A percentile compares a stretch with the other conserved stretches of the same genome.
These are phyloP conservation scores for Phytopythium kandeliae DNA, from an alignment of 352 stramenopile species.

Conservation along the genomic window DNA sequence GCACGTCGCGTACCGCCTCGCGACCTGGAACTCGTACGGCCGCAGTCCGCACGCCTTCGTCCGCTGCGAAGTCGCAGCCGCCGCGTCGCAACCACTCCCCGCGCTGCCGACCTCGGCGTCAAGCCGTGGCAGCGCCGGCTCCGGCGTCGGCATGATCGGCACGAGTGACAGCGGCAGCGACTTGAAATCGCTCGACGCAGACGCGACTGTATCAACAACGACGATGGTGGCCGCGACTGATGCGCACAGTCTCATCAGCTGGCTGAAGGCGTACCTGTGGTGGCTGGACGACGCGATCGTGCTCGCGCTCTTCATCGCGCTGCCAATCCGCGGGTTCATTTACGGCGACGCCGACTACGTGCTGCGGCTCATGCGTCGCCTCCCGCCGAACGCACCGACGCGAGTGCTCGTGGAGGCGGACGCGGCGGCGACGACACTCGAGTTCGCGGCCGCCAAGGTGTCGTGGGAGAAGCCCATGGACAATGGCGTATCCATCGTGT, in stretches of 20 bases:
- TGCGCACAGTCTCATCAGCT: constrained; percentile 19
- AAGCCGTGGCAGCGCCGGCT: background rate
- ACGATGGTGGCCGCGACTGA: constrained; percentile 10
- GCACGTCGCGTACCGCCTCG: constrained; percentile 67
- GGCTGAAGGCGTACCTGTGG: constrained; percentile 73
- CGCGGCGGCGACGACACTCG: constrained; percentile 43
- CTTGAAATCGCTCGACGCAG: background rate
- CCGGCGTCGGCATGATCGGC: background rate
- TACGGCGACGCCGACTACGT: constrained; percentile 79
- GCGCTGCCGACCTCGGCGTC: constrained; percentile 5
- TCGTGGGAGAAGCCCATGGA: constrained; percentile 77
- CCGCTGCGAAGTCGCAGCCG: constrained; percentile 34
- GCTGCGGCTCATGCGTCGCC: constrained; percentile 50
- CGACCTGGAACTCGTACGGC: constrained; percentile 82
- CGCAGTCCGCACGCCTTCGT: constrained; percentile 55
- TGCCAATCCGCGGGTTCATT: constrained; percentile 77
- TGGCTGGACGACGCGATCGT: constrained; percentile 83
- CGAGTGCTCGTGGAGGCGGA: constrained; percentile 67
- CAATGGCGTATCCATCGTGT: constrained; percentile 78
- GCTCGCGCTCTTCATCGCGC: constrained; percentile 63
- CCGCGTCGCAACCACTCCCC: constrained; percentile 4
- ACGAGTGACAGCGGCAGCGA: constrained; percentile 11
- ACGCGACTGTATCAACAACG: constrained; percentile 6
- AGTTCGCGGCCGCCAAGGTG: constrained; percentile 49
- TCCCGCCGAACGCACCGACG: constrained; percentile 79